These are phyloP conservation scores for Nicotiana knightiana DNA, from an alignment of 257 asterid genomes.

Conservation along the genomic window DNA sequence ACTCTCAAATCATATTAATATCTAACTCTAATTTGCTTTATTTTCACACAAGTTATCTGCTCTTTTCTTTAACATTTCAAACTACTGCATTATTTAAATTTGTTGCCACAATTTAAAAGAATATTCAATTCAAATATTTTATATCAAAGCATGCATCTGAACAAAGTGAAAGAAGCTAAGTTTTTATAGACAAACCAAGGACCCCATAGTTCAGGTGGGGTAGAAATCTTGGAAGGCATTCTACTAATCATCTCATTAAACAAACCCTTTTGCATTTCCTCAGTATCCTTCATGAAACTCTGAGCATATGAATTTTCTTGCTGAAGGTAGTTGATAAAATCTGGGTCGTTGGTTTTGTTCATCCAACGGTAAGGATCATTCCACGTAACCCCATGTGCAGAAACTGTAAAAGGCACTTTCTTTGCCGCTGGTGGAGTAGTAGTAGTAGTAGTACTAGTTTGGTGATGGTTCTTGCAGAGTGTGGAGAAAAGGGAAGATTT, in stretches of 20 bases:
- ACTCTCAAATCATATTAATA: background rate
- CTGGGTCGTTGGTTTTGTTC: slow-evolving; percentile 67
- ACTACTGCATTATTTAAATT: background rate
- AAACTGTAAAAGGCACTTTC: slow-evolving; percentile 58
- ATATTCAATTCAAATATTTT: background rate
- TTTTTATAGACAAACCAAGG: slow-evolving; percentile 42
- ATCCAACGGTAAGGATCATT: slow-evolving; percentile 88
- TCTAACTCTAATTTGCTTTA: background rate
- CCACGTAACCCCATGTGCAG: slow-evolving; percentile 60
- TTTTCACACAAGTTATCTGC: background rate
- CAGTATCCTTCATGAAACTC: slow-evolving; percentile 66
- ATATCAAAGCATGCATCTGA: background rate
- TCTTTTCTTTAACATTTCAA: background rate
- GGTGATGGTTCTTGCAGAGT: slow-evolving; percentile 29
- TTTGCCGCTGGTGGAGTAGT: slow-evolving; percentile 50
- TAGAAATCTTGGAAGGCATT: slow-evolving; percentile 61
- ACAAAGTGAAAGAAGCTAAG: background rate
- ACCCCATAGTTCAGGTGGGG: slow-evolving; percentile 90
- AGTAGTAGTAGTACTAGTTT: slow-evolving; percentile 11
- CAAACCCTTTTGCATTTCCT: slow-evolving; percentile 41
- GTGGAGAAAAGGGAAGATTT: slow-evolving; percentile 44
- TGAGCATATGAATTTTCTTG: slow-evolving; percentile 72
- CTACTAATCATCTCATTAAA: slow-evolving; percentile 71
- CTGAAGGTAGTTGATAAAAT: slow-evolving; percentile 54
- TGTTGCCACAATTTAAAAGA: background rate